These are phyloP conservation scores for Chionographis japonica DNA, from an alignment of 106 monocot species.

Conservation along the genomic window DNA sequence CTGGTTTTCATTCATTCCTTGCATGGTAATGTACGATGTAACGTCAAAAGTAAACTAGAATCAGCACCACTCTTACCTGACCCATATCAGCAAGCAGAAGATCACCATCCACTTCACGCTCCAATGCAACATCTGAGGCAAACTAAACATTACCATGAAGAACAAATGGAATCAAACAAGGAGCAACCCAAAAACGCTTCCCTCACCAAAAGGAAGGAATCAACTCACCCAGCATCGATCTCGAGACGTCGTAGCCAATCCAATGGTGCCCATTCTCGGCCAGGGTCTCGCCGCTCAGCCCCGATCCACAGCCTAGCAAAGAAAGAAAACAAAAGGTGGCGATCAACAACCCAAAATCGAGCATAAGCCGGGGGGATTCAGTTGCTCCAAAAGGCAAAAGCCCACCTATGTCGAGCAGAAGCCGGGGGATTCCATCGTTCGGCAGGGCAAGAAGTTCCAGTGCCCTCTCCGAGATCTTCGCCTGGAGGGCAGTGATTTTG, in stretches of 20 bases:
- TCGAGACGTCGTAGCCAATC: constrained; percentile 80
- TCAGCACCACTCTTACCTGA: constrained; percentile 43
- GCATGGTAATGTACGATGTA: too few species aligned
- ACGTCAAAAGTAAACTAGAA: neutral
- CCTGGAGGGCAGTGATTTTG: constrained; percentile 17
- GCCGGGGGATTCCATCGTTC: constrained; percentile 66
- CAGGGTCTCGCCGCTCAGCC: constrained; percentile 93
- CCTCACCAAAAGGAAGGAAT: neutral
- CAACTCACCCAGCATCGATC: constrained; percentile 72
- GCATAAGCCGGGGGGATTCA: neutral
- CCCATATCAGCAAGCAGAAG: constrained; percentile 90
- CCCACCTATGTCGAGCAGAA: constrained; percentile 82
- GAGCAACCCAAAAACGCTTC: neutral
- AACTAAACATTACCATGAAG: constrained; percentile 2
- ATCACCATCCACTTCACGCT: constrained; percentile 91
- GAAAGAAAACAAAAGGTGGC: neutral
- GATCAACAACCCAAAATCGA: neutral
- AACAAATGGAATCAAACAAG: neutral
- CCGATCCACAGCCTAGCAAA: constrained; percentile 81
- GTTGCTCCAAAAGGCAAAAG: neutral
- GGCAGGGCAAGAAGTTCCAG: constrained; percentile 79
- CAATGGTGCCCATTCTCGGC: constrained; percentile 88
- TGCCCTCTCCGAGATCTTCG: constrained; percentile 83
- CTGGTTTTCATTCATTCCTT: too few species aligned
- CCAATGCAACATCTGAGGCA: constrained; percentile 75